Evolutionary conservation across 352 stramenopile genomes (phyloP), one percentile per base, ranked within the genome.

Genomic region (Phytophthora citrophthora): DNA sequence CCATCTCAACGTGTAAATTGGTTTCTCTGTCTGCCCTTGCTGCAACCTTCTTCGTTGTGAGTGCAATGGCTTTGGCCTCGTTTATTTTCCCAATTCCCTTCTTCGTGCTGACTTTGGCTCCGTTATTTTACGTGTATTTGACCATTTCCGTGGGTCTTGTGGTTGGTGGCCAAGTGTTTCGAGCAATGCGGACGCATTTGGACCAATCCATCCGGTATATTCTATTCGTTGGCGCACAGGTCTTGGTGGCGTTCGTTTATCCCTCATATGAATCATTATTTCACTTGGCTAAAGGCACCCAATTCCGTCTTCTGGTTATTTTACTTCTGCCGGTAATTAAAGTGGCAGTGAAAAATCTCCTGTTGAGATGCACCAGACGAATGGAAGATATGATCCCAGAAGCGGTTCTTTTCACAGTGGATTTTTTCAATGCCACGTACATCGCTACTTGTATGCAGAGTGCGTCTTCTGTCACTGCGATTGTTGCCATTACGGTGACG

Each of bases 321-420:
- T 4, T 54, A 8, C 13, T 70, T 3, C 29, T 77, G 10, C 48
- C 61, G 8, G 10, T 77, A 0, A 54, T 81, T 7, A 75, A 77
- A 43, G 34, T 67, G 4, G 4, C 50, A 16, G 46, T 81, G 18
- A 61, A 62, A 26, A 64, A 70, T 11, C 12, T 56, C 6, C 9
- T 69, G 20, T 18, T 59, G 12, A 29, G 36, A 9, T 60, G 26
- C 10, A 53, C 38, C 4, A n/a, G 20, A 0, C 43, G 65, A 34
- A 50, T 66, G 15, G 62, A 65, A 34, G 62, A 70, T 10, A 39
- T 56, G 16, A 39, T 65, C 7, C 62, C 62, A 0, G 40, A 54
- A 15, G 23, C 51, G 7, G 62, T 59, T 9, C 60, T 70, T 20
- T 64, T 70, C 39, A 61, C 54, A 8, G 48, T 61, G 18, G 54